Conservation (phyloP, 768 basidiomycete species). For the Mycena kentingensis region DNA sequence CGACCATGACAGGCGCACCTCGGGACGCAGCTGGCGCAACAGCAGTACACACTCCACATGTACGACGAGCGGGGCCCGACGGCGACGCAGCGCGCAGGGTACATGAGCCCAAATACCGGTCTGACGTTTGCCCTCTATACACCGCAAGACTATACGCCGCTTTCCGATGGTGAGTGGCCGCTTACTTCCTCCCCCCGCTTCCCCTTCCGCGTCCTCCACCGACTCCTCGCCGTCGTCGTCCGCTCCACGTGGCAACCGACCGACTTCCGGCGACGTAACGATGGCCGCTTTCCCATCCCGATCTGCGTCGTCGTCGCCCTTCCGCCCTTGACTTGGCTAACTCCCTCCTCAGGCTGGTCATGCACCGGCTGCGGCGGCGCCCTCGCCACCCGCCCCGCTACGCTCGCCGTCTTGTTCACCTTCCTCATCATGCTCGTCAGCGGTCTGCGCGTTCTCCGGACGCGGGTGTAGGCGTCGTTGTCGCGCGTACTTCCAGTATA, state of each 20-base stretch:
- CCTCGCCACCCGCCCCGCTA: constrained; percentile 23
- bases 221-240: too few relatives aligned
- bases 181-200: not conserved
- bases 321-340: not conserved
- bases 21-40: not conserved
- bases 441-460: constrained; percentile 59
- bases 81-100: not conserved
- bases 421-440: constrained; percentile 66
- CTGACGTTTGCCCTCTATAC: not conserved
- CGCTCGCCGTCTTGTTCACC: constrained; percentile 49
- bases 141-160: not conserved
- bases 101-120: not conserved
- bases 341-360: constrained; percentile 49
- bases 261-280: not conserved
- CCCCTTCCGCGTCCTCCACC: too few relatives aligned
- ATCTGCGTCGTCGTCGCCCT: not conserved
- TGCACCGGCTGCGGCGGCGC: constrained; percentile 53
- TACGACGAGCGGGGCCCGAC: not conserved
- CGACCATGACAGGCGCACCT: not conserved
- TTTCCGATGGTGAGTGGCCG: not conserved
- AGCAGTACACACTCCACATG: not conserved
- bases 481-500: too few relatives aligned
- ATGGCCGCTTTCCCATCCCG: not conserved
- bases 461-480: not conserved
- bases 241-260: too few relatives aligned